Conservation (phyloP, 495 filamentous ascomycete genomes). For the Tirmania nivea region DNA sequence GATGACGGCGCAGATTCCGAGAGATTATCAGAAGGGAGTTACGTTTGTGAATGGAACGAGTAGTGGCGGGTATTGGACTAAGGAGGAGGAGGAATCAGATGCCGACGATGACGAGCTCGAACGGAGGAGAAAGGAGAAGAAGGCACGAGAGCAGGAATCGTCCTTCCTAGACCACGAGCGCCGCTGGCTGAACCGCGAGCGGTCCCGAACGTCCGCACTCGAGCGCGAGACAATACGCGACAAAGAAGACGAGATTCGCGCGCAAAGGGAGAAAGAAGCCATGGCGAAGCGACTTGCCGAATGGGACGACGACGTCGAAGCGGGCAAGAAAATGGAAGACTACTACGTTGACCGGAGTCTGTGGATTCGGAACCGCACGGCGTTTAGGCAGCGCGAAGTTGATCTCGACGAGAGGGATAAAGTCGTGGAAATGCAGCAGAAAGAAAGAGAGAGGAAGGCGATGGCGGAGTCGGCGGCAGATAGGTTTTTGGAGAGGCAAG, state of each 20-base stretch:
- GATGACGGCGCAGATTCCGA: constrained; percentile 37
- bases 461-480: constrained; percentile 65
- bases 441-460: constrained; percentile 47
- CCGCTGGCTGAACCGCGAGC: constrained; percentile 74
- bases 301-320: constrained; percentile 81
- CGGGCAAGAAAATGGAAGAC: constrained; percentile 44
- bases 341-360: constrained; percentile 70
- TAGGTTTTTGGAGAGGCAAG: constrained; percentile 75
- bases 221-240: constrained; percentile 65
- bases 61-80: constrained; percentile 38
- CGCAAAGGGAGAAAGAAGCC: constrained; percentile 39
- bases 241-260: constrained; percentile 38
- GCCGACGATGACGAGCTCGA: constrained; percentile 76
- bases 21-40: constrained; percentile 63
- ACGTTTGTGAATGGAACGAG: constrained; percentile 68
- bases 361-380: constrained; percentile 65
- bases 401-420: constrained; percentile 65
- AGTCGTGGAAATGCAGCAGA: constrained; percentile 52
- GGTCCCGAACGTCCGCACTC: constrained; percentile 57
- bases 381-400: constrained; percentile 48
- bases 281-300: constrained; percentile 50
- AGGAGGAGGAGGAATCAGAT: constrained; percentile 73
- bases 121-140: constrained; percentile 44
- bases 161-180: constrained; percentile 68
- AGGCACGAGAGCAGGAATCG: constrained; percentile 54